These are phyloP conservation scores for Kazachstania sp. DNA, from an alignment of 1,139 yeast species.

Conservation along the genomic window DNA sequence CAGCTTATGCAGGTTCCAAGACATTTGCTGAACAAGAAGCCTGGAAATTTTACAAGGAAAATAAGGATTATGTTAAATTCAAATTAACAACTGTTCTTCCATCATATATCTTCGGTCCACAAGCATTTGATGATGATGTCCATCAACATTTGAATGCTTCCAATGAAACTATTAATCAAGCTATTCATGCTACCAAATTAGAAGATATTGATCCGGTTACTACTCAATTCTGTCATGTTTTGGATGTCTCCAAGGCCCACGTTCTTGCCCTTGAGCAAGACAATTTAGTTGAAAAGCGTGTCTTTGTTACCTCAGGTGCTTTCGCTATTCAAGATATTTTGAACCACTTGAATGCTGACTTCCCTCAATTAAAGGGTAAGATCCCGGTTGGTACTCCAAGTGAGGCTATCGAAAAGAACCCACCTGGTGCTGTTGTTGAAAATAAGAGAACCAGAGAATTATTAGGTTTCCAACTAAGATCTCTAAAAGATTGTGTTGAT, in stretches of 20 bases:
- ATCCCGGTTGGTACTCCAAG: conserved; percentile 10
- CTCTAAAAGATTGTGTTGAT: neutral
- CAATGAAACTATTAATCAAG: conserved; percentile 7
- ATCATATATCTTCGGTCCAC: conserved; percentile 45
- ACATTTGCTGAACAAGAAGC: conserved; percentile 34
- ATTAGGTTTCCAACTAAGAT: neutral
- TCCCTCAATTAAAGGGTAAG: conserved; percentile 33
- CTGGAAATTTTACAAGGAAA: conserved; percentile 23
- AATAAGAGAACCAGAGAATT: conserved; percentile 2
- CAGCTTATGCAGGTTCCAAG: conserved; percentile 35
- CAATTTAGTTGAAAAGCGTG: conserved; percentile 9
- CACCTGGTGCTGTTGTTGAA: neutral
- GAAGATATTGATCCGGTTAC: neutral
- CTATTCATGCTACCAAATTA: conserved; percentile 13
- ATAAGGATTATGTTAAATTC: conserved; percentile 34
- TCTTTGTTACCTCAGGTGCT: conserved; percentile 20
- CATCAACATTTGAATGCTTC: conserved; percentile 37
- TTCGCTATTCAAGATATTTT: conserved; percentile 30
- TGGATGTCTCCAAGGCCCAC: conserved; percentile 21
- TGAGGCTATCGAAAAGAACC: conserved; percentile 1
- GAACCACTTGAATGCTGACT: conserved; percentile 31
- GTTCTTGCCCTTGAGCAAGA: conserved; percentile 14
- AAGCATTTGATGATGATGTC: conserved; percentile 27
- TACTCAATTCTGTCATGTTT: conserved; percentile 15
- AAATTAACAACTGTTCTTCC: conserved; percentile 39